Conservation (phyloP, 129 eudicot genomes). For the Centaurea solstitialis region DNA sequence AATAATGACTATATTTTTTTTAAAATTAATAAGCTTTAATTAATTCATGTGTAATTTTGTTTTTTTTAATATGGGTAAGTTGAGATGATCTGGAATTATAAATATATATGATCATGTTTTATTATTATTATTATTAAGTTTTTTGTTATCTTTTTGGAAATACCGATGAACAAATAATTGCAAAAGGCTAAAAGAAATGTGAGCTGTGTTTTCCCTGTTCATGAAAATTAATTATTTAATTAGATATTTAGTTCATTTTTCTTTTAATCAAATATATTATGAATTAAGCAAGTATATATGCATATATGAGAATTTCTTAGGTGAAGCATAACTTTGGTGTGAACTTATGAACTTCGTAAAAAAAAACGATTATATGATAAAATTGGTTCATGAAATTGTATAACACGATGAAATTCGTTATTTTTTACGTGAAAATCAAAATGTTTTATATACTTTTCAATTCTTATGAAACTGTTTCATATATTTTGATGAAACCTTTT, state of each 20-base stretch:
- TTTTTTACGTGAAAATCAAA: no score
- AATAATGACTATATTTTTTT: slow-evolving; percentile 15
- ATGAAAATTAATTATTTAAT: slow-evolving; percentile 12
- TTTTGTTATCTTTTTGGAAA: slow-evolving; percentile 23
- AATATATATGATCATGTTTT: not conserved
- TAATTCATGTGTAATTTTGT: slow-evolving; percentile 15
- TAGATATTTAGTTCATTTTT: not conserved
- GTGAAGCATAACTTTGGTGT: no score
- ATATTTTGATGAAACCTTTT: no score
- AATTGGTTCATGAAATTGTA: no score
- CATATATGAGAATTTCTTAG: no score
- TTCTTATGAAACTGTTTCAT: no score
- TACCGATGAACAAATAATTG: slow-evolving; percentile 28
- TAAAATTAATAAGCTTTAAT: not conserved
- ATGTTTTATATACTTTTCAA: no score
- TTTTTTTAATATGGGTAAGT: slow-evolving; percentile 18
- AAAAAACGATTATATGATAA: no score
- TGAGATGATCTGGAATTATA: slow-evolving; percentile 9
- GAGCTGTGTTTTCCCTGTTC: slow-evolving; percentile 35
- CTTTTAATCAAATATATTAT: not conserved
- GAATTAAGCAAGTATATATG: not conserved
- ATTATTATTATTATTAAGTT: not conserved
- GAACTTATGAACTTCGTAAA: no score
- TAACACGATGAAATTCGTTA: no score
- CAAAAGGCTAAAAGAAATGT: slow-evolving; percentile 31